Percentiles rank a stretch among this genome's conserved stretches.
Conservation (phyloP, 2,329 filamentous ascomycete species). For the Penicillium sp. region DNA sequence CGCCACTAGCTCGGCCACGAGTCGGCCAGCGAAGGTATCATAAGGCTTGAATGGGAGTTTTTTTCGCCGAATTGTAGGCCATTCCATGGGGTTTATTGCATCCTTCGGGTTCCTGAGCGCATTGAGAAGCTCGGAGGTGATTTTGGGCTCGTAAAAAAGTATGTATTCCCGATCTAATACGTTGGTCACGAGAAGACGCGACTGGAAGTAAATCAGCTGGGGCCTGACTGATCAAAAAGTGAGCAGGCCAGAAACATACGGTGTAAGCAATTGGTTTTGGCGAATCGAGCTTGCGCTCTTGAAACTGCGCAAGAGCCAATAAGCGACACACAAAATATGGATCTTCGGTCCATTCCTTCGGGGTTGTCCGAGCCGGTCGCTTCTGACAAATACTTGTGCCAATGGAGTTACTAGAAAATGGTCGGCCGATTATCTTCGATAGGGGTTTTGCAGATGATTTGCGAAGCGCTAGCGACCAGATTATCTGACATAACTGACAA, state of each 20-base stretch:
- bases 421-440: constrained; percentile 14
- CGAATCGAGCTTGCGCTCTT: neutral
- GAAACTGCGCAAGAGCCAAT: constrained; percentile 16
- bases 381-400: no score
- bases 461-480: constrained; percentile 15
- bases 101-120: constrained; percentile 1
- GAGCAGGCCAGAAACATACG: constrained; percentile 7
- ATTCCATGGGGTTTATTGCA: constrained; percentile 1
- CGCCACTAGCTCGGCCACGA: constrained; percentile 1
- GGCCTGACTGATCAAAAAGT: neutral
- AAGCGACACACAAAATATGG: constrained; percentile 17
- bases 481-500: neutral
- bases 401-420: constrained; percentile 4
- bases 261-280: constrained; percentile 1
- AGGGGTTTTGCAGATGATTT: constrained; percentile 14
- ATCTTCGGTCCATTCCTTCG: constrained; percentile 13
- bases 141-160: constrained; percentile 7
- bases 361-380: neutral
- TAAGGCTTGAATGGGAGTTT: constrained; percentile 12
- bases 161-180: constrained; percentile 9
- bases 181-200: constrained; percentile 15
- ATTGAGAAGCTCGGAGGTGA: constrained; percentile 10
- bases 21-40: constrained; percentile 8
- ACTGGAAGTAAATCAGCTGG: constrained; percentile 6
- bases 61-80: constrained; percentile 7